Base-by-base conservation (phyloP, 2,329 filamentous ascomycete genomes). In the Amauroascus verrucosus region DNA sequence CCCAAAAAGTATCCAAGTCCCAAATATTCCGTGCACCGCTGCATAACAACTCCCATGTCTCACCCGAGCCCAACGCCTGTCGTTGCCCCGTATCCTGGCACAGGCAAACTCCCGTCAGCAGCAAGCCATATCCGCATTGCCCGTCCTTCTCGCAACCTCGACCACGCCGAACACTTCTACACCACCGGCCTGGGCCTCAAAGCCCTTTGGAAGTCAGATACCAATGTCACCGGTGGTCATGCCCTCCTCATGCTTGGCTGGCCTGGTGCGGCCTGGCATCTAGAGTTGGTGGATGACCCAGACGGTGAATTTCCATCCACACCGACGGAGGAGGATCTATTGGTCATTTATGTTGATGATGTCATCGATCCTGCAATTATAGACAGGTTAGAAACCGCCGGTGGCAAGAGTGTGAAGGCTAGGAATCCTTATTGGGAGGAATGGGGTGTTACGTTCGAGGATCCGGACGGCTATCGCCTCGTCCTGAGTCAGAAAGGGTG, bases 351-450 rank as follows among this genome's bases (percentile, higher is more conserved):
- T 59, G 59, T 75, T 0, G 65, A 68, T 0, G 65, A 68, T 2
- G 32, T 56, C 1, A 57, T 56, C 0, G 62, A 62, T 1, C 70
- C 66, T 11, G 55, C 53, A 0, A 66, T 67, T 2, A 63, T 72
- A 0, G 53, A 59, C 40, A 64, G 61, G 33, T 70, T 75, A 65
- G 43, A 48, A 16, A 43, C 55, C 1, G 57, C 57, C 3, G 72
- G 71, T 1, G 69, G 70, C 35, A 50, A 44, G 11, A 56, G 66
- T 1, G 70, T 75, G 24, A 56, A 60, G 24, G 70, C 68, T 56
- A 68, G 66, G 56, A 75, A 75, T 55, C 70, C 70, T 5, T 75
- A 72, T 53, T 75, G 72, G 72, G 71, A 74, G 53, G 60, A 62
- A 3, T 69, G 64, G 57, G 73, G 72, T 16, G 71, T 66, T 64